Conservation (phyloP, 176 grass and related monocot genomes). For the Poa pratensis region DNA sequence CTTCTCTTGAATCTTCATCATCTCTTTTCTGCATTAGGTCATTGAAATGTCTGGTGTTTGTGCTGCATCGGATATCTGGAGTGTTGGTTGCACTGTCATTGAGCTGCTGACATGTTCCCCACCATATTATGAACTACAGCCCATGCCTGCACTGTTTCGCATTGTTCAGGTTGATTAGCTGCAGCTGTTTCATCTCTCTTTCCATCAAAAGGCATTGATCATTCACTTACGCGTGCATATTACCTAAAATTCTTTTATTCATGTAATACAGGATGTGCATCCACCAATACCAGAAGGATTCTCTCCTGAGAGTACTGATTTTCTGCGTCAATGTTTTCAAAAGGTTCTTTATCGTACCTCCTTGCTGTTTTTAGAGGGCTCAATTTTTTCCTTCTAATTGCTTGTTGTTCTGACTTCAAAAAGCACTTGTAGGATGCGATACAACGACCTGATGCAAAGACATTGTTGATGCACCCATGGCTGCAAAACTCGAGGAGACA, state of each 20-base stretch:
- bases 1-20: constrained; percentile 25
- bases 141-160: constrained; percentile 98
- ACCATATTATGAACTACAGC: constrained; percentile 98
- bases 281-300: constrained; percentile 96
- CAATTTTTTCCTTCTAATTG: constrained; percentile 18
- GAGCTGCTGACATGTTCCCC: constrained; percentile 94
- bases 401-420: constrained; percentile 43
- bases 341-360: constrained; percentile 57
- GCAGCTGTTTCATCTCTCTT: constrained; percentile 29
- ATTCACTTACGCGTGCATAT: background rate
- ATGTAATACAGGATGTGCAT: constrained; percentile 77
- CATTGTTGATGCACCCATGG: constrained; percentile 93
- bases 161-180: constrained; percentile 86
- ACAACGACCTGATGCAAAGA: constrained; percentile 98
- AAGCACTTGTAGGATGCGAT: constrained; percentile 79
- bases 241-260: constrained; percentile 16
- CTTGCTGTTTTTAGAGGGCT: constrained; percentile 27
- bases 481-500: constrained; percentile 87
- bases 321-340: constrained; percentile 95
- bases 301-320: constrained; percentile 95
- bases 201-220: constrained; percentile 2
- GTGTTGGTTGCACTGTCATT: constrained; percentile 99
- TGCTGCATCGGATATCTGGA: constrained; percentile 99
- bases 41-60: constrained; percentile 99
- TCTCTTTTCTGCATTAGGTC: constrained; percentile 58